Evolutionary conservation across 2,329 filamentous ascomycete genomes (phyloP).

Genomic region (Verticillium zaregamsianum): DNA sequence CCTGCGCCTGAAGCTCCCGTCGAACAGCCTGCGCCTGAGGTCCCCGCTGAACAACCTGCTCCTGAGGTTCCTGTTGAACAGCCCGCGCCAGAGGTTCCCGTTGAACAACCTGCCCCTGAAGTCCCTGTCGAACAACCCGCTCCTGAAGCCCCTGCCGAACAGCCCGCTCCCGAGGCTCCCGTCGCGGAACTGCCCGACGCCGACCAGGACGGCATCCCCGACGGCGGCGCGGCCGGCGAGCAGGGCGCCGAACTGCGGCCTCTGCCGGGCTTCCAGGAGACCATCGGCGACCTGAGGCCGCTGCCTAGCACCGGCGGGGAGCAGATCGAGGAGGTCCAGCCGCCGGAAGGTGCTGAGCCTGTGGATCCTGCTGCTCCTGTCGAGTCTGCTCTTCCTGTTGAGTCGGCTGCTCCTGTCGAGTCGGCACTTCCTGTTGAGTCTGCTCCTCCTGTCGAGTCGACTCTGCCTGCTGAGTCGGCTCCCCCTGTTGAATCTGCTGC

Average conservation of each 20-base stretch:
- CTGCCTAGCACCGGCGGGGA: background rate
- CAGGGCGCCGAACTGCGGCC: slow-evolving; percentile 3
- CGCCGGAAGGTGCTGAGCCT: background rate
- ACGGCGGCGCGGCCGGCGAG: background rate
- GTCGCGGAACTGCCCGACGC: background rate
- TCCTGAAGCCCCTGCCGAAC: background rate
- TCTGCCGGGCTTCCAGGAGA: background rate
- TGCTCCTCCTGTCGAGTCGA: background rate
- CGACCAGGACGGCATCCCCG: background rate
- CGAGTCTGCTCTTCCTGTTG: background rate
- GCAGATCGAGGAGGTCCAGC: background rate
- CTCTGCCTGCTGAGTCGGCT: background rate
- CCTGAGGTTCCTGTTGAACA: background rate
- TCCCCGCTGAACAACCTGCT: background rate
- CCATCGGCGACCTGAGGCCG: background rate
- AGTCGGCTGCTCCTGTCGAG: background rate
- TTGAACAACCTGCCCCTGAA: background rate
- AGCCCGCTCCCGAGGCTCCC: background rate
- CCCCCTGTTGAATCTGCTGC: background rate
- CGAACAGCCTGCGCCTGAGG: background rate
- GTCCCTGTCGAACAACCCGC: background rate
- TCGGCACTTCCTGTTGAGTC: background rate
- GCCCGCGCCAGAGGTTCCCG: background rate
- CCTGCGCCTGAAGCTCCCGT: background rate
- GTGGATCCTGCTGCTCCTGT: background rate